These are phyloP conservation scores for Neofusicoccum cordaticola DNA, from an alignment of 2,329 filamentous ascomycete genomes.

Conservation along the genomic window DNA sequence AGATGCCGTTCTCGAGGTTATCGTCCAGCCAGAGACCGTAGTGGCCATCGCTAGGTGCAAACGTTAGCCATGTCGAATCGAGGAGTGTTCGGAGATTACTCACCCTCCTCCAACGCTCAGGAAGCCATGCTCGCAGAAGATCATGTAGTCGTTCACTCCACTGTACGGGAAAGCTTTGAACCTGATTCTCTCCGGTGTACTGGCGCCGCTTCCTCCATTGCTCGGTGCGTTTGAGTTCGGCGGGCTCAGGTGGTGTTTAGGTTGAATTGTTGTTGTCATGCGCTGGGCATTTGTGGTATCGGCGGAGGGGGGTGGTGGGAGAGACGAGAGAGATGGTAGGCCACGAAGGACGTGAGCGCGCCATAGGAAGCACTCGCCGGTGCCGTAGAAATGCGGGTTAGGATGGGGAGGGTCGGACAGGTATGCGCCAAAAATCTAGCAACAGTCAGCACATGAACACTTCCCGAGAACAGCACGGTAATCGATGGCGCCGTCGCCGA, in stretches of 20 bases:
- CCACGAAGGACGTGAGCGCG: constrained; percentile 66
- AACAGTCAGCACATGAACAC: constrained; percentile 10
- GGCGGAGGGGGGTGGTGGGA: constrained; percentile 68
- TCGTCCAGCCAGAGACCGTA: constrained; percentile 95
- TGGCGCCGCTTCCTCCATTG: constrained; percentile 45
- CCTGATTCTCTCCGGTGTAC: constrained; percentile 71
- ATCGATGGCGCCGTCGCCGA: too few relatives aligned
- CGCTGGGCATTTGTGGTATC: constrained; percentile 62
- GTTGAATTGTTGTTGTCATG: constrained; percentile 55
- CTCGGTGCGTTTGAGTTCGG: constrained; percentile 22
- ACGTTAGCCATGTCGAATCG: too few relatives aligned
- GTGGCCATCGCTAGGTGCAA: constrained; percentile 62
- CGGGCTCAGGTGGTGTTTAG: constrained; percentile 30
- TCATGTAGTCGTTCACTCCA: constrained; percentile 94
- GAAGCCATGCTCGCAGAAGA: constrained; percentile 83
- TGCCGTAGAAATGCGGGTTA: constrained; percentile 83
- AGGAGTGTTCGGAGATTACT: constrained; percentile 25
- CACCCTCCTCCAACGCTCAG: constrained; percentile 79
- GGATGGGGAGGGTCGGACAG: constrained; percentile 85
- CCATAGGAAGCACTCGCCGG: constrained; percentile 94
- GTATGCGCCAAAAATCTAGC: constrained; percentile 82
- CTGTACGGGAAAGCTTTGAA: constrained; percentile 98
- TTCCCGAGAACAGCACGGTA: too few relatives aligned
- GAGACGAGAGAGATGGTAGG: constrained; percentile 46
- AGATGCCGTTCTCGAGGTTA: constrained; percentile 78